Percentiles rank a stretch among this genome's conserved stretches.
These are phyloP conservation scores for Thoreauomyces humboldtii DNA, from an alignment of 192 early-diverging fungal genomes.

Conservation along the genomic window DNA sequence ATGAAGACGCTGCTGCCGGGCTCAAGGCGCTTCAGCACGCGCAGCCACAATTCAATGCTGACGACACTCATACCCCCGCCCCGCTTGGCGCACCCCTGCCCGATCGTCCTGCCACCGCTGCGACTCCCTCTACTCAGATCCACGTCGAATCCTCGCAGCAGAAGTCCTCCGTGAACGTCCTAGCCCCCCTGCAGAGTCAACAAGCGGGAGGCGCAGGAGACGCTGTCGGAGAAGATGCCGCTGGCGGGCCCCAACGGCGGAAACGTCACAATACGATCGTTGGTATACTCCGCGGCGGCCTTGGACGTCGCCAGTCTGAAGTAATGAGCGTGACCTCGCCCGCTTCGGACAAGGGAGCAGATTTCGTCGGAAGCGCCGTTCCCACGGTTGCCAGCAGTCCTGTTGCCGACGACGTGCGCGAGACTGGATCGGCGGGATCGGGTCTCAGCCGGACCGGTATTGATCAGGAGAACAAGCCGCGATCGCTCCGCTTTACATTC, in stretches of 20 bases:
- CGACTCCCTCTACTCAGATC: neutral
- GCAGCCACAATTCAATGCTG: neutral
- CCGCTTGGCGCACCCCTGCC: slow-evolving; percentile 31
- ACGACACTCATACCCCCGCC: slow-evolving; percentile 21
- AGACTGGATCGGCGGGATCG: neutral
- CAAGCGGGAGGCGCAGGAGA: neutral
- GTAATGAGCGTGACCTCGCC: slow-evolving; percentile 21
- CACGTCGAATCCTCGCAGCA: neutral
- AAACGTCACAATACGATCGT: slow-evolving; percentile 60
- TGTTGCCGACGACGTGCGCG: slow-evolving; percentile 1
- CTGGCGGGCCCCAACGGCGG: slow-evolving; percentile 27
- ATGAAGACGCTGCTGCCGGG: slow-evolving; percentile 35
- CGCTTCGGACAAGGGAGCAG: slow-evolving; percentile 19
- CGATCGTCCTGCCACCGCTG: slow-evolving; percentile 14
- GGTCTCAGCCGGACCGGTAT: neutral
- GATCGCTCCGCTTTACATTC: slow-evolving; percentile 63
- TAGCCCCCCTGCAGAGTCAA: too few species aligned
- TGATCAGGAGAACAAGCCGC: slow-evolving; percentile 53
- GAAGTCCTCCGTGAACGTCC: neutral
- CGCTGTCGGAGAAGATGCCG: neutral
- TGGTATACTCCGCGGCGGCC: slow-evolving; percentile 44
- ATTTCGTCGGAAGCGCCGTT: slow-evolving; percentile 8
- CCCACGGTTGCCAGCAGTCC: slow-evolving; percentile 12
- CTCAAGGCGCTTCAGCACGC: slow-evolving; percentile 33
- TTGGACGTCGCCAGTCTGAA: slow-evolving; percentile 48